These are phyloP conservation scores for Nakazawaea anatomiae DNA, from an alignment of 805 yeast genomes.

Conservation along the genomic window DNA sequence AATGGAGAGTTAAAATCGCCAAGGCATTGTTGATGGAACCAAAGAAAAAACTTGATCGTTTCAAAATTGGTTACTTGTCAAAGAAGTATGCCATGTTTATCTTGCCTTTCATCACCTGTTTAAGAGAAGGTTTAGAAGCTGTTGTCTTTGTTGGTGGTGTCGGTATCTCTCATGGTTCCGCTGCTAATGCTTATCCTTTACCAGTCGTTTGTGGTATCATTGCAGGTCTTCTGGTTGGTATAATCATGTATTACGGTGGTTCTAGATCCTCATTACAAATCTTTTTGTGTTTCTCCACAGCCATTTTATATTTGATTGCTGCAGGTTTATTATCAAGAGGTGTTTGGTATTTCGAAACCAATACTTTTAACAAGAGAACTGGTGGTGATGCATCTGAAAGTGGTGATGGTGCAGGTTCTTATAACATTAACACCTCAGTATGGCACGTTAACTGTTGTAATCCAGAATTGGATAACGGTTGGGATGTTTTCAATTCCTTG, in stretches of 20 bases:
- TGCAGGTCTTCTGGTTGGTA: conserved; percentile 73
- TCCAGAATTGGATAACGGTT: conserved; percentile 86
- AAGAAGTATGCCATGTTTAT: conserved; percentile 85
- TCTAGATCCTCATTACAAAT: conserved; percentile 77
- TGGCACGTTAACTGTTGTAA: conserved; percentile 99
- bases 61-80: conserved; percentile 46
- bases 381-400: conserved; percentile 95
- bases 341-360: conserved; percentile 80
- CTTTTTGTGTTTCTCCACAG: conserved; percentile 82
- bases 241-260: conserved; percentile 73
- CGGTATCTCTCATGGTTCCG: conserved; percentile 57
- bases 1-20: conserved; percentile 96
- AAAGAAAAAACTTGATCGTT: conserved; percentile 40
- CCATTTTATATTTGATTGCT: conserved; percentile 81
- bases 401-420: conserved; percentile 95
- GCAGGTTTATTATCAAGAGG: conserved; percentile 94
- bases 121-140: conserved; percentile 97
- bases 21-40: conserved; percentile 64
- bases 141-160: conserved; percentile 96
- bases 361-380: conserved; percentile 54
- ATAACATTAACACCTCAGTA: conserved; percentile 70
- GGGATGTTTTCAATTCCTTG: conserved; percentile 94
- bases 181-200: conserved; percentile 72
- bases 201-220: conserved; percentile 87
- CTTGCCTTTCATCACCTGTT: conserved; percentile 82